phyloP scores from a whole-genome alignment of 2,329 filamentous ascomycete species.

The Sclerotinia minor region DNA sequence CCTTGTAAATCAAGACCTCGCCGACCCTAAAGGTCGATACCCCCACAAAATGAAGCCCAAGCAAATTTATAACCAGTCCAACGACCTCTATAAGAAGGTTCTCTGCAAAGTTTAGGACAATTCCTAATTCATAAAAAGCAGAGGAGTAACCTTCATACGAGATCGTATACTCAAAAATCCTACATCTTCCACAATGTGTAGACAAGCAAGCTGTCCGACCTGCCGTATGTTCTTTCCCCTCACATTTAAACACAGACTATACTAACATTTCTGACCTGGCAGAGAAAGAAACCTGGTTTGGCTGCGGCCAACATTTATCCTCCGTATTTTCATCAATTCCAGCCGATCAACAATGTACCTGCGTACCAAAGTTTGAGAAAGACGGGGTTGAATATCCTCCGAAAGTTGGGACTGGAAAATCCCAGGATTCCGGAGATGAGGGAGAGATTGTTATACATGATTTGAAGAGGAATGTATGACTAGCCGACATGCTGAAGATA shows the following conservation, averaged over 20 bases:
- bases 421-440: constrained; percentile 18
- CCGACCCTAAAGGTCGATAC: not conserved
- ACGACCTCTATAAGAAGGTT: not conserved
- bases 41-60: constrained; percentile 11
- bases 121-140: not conserved
- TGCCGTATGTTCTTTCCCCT: constrained; percentile 48
- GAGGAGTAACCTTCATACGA: not conserved
- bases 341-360: constrained; percentile 54
- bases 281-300: constrained; percentile 56
- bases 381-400: constrained; percentile 55
- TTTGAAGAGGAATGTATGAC: constrained; percentile 20
- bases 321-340: constrained; percentile 54
- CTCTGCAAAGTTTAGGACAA: not conserved
- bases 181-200: constrained; percentile 48
- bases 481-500: constrained; percentile 1
- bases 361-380: constrained; percentile 51
- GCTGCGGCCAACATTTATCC: constrained; percentile 53
- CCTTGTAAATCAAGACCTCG: not conserved
- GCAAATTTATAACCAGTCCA: not conserved
- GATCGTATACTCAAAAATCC: not conserved
- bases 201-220: constrained; percentile 50
- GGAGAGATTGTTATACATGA: constrained; percentile 22
- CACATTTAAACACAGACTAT: constrained; percentile 20
- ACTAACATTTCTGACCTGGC: constrained; percentile 16
- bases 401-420: constrained; percentile 44